These are phyloP conservation scores for Coemansia sp. DNA, from an alignment of 192 early-diverging fungal genomes.

Conservation along the genomic window DNA sequence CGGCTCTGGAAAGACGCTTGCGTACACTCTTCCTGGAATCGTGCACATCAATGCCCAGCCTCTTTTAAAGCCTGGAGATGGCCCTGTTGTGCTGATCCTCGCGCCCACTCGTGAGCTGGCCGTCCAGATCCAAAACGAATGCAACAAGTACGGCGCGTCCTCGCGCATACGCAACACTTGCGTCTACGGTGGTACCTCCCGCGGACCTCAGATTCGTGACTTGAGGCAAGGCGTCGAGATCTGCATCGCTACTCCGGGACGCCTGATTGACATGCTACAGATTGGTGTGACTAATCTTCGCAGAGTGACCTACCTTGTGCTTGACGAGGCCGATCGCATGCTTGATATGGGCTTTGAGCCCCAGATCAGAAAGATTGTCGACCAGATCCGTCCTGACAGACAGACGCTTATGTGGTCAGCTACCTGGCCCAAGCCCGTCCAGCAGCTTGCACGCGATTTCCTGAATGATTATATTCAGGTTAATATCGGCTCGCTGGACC, in stretches of 20 bases:
- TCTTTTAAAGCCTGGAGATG: constrained; percentile 86
- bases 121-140: constrained; percentile 94
- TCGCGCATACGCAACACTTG: constrained; percentile 93
- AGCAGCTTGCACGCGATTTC: constrained; percentile 88
- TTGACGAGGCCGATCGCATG: constrained; percentile 99
- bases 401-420: constrained; percentile 99
- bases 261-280: constrained; percentile 96
- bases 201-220: constrained; percentile 88
- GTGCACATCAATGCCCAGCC: constrained; percentile 99
- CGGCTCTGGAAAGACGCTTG: constrained; percentile 93
- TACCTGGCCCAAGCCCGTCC: constrained; percentile 98
- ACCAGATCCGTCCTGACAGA: constrained; percentile 94
- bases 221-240: constrained; percentile 87
- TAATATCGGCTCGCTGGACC: constrained; percentile 90
- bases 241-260: constrained; percentile 96
- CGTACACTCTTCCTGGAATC: constrained; percentile 92
- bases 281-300: constrained; percentile 84
- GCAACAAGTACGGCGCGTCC: constrained; percentile 85
- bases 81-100: constrained; percentile 93
- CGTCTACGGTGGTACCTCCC: constrained; percentile 93
- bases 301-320: constrained; percentile 94
- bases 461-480: constrained; percentile 94
- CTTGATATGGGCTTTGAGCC: constrained; percentile 99
- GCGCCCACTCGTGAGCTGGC: constrained; percentile 98
- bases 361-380: constrained; percentile 96